Base-by-base conservation (phyloP, 495 filamentous ascomycete species). In the Sordaria brevicollis region DNA sequence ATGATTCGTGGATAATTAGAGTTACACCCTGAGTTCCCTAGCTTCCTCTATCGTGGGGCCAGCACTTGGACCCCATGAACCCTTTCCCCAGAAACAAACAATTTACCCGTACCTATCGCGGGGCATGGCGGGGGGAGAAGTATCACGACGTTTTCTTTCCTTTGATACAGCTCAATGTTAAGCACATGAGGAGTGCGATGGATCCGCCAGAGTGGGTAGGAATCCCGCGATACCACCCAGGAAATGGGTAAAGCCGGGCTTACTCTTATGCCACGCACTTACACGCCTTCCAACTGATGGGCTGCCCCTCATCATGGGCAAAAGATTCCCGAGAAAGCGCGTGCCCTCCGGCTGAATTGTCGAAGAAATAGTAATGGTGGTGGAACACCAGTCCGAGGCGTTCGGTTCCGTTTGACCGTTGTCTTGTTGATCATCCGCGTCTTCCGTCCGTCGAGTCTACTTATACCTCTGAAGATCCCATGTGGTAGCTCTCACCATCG, bases 1-100 rank as follows among this genome's bases (percentile, higher is more conserved):
- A n/a, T 77, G 71, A 77, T 76, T 77, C 66, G 75, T 76, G 75
- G 75, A 67, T 76, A 76, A 76, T 71, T 71, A 70, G 70, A 62
- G 25, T 62, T 31, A 62, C 49, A 62, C 25, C 25, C 49, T 57
- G 11, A 31, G 5, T 25, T 11, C 19, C 21, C 25, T 29, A 68
- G 39, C n/a, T 68, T 35, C 38, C 35, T 25, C 35, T 38, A n/a
- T 34, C 49, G 65, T 43, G 49, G 49, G 49, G 43, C 43, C 29
- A 29, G 25, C 15, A 36, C 36, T 41, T 35, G 35, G 29, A 36
- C 57, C 65, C 70, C 54, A 62, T 57, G 69, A 39, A 9, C 31
- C 36, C 34, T 36, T 54, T 38, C 8, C 39, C 29, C 65, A 36
- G 35, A 54, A 37, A 35, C 34, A 21, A 54, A 34, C 11, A 34